Base-by-base conservation (phyloP, 2,329 filamentous ascomycete species). In the Whalleya microplaca region DNA sequence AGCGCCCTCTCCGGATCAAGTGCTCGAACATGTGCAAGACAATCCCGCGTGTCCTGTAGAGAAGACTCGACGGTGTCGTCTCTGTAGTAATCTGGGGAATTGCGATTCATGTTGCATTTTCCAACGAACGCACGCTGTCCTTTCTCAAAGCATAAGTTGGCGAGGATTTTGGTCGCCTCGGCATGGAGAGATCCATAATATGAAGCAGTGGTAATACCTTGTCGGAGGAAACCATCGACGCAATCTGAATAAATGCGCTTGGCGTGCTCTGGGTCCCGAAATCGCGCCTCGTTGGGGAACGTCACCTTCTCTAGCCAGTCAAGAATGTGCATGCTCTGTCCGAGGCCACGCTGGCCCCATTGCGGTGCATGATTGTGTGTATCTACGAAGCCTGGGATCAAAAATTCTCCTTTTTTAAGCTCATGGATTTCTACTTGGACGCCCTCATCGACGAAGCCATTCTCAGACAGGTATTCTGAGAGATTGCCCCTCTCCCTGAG, bases 321-420 rank as follows among this genome's bases (percentile, higher is more conserved):
- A 7, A 87, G 73, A 57, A 84, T 81, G 58, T 83, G 77, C 69
- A 80, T 73, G 43, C 80, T 74, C 63, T 81, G 78, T 4, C 78
- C 78, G 3, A 81, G 71, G 23, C 80, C 78, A 21, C 78, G 73
- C 69, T 78, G 76, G 14, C 77, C 71, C 76, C 77, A 82, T 62
- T 84, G 79, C 41, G 86, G 86, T 0, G 87, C 86, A 65, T 90
- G 87, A 58, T 87, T 87, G 70, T 89, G 87, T 1, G 85, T 88
- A 72, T 89, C 86, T 51, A 89, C 74, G 64, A 86, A 82, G 43
- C 84, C 83, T 0, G 84, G 84, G 54, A 85, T 79, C 46, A 86
- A 70, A 63, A 87, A 84, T 45, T 83, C 71, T 41, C 76, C 76
- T 7, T 67, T 72, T 1, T 63, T 46, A 2, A 83, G 72, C 21